Evolutionary conservation across 441 rosid genomes (phyloP).

Genomic region (Mallotus japonicus): DNA sequence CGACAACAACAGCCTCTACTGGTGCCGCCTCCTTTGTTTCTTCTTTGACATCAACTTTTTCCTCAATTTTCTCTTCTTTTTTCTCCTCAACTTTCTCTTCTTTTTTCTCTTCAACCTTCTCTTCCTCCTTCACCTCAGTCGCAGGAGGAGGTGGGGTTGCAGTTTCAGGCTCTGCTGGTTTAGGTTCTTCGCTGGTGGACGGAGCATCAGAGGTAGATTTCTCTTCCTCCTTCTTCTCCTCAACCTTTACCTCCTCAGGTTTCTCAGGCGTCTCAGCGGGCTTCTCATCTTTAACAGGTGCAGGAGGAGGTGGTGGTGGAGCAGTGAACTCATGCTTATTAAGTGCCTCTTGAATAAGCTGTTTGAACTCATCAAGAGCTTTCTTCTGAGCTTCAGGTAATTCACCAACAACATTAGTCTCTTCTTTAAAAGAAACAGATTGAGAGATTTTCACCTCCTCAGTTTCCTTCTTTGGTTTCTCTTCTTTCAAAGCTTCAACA

Average conservation of each 20-base stretch:
- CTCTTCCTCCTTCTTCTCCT: not conserved
- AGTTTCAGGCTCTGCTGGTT: conserved; percentile 14
- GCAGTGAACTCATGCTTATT: conserved; percentile 61
- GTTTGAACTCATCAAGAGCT: conserved; percentile 68
- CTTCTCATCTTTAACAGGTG: conserved; percentile 29
- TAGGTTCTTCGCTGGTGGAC: conserved; percentile 15
- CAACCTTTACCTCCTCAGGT: not conserved
- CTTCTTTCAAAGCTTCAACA: conserved; percentile 28
- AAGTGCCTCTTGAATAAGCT: conserved; percentile 64
- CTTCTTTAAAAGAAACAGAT: conserved; percentile 61
- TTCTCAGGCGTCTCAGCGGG: conserved; percentile 20
- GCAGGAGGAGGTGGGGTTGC: conserved; percentile 7
- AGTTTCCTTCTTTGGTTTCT: conserved; percentile 18
- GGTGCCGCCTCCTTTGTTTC: conserved; percentile 18
- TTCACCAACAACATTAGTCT: conserved; percentile 49
- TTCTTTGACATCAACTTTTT: conserved; percentile 18
- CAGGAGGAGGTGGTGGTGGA: conserved; percentile 36
- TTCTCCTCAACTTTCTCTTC: conserved; percentile 8
- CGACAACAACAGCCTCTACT: conserved; percentile 10
- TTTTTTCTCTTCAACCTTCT: too few species aligned
- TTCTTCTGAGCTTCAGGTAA: conserved; percentile 62
- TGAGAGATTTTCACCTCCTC: conserved; percentile 38
- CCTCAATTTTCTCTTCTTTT: not conserved
- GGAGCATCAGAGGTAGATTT: not conserved
- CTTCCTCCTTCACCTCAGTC: conserved; percentile 23